Evolutionary conservation across 1,284 basidiomycete species (phyloP), one percentile per base, ranked within the genome.

Genomic region (Naganishia liquefaciens): DNA sequence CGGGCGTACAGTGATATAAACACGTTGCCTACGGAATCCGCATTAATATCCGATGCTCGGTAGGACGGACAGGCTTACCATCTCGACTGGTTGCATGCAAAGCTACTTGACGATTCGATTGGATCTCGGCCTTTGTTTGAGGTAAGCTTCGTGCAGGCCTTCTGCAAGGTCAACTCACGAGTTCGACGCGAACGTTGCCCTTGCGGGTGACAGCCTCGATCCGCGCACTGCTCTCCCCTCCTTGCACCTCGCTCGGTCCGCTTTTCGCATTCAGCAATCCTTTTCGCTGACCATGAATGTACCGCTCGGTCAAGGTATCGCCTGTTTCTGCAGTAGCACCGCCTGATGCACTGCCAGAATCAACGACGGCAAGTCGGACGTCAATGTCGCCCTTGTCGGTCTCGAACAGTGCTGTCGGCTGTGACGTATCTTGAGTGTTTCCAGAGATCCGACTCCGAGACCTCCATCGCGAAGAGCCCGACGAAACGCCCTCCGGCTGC

Each of bases 101-200:
- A 3, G 60, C 54, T 37, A 55, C 49, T 13, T 47, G 40, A 44
- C 65, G 33, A 27, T 49, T 47, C 21, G 25, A 25, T 28, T 66
- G 60, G 6, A 66, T 42, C 52, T 66, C 60, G 25, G 54, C 46
- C 65, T 66, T 13, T 27, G 23, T 23, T 9, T 27, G 9, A 23
- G 17, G 13, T 43, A 23, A 21, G 9, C 11, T 19, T 40, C 21
- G 39, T 23, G 27, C 43, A 19, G 1, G 6, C 9, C 5, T 54
- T n/a, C 5, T 2, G 54, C 11, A 9, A 60, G 3, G 30, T 19
- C 17, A 13, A 53, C 65, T 58, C 5, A 67, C 65, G 54, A 67
- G 30, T 43, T 67, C 65, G 7, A 67, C 54, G 37, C 65, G 37
- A 19, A 67, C 52, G 43, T 63, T 62, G 7, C 65, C 65, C 43